phyloP scores from a whole-genome alignment of 495 filamentous ascomycete species.

The Talaromyces adpressus region DNA sequence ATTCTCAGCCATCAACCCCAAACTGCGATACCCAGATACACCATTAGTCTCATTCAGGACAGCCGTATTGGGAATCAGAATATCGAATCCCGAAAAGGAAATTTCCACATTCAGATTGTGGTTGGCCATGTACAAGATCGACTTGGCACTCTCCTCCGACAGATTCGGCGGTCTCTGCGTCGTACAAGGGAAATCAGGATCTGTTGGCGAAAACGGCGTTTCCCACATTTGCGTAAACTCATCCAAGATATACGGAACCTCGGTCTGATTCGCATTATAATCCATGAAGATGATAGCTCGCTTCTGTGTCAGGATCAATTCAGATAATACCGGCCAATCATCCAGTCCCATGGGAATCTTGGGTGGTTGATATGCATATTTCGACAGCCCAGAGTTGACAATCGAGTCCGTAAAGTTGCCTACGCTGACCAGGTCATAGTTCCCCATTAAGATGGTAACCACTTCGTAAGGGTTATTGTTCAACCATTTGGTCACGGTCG shows the following conservation, averaged over 20 bases:
- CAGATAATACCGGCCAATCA: conserved; percentile 78
- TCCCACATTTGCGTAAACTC: conserved; percentile 64
- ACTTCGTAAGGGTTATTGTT: conserved; percentile 75
- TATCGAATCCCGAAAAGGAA: conserved; percentile 45
- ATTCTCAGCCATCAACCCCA: conserved; percentile 60
- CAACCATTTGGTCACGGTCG: conserved; percentile 65
- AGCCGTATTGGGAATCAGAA: conserved; percentile 72
- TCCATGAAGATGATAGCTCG: conserved; percentile 66
- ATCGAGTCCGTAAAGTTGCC: conserved; percentile 54
- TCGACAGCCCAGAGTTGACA: conserved; percentile 57
- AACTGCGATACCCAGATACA: conserved; percentile 53
- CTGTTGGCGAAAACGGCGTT: conserved; percentile 57
- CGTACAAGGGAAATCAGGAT: conserved; percentile 52
- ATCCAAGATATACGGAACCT: conserved; percentile 61
- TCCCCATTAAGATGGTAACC: conserved; percentile 83
- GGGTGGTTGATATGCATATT: conserved; percentile 65
- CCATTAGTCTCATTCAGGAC: conserved; percentile 64
- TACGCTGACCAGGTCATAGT: conserved; percentile 62
- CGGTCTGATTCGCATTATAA: conserved; percentile 75
- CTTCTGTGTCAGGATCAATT: conserved; percentile 65
- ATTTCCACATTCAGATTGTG: conserved; percentile 83
- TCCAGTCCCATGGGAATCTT: conserved; percentile 60
- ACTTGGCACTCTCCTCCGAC: conserved; percentile 37
- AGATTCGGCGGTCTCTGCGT: conserved; percentile 55
- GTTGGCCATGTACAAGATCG: conserved; percentile 80